Evolutionary conservation across 208 protist genomes (phyloP).

Genomic region (Crithidia brevicula): DNA sequence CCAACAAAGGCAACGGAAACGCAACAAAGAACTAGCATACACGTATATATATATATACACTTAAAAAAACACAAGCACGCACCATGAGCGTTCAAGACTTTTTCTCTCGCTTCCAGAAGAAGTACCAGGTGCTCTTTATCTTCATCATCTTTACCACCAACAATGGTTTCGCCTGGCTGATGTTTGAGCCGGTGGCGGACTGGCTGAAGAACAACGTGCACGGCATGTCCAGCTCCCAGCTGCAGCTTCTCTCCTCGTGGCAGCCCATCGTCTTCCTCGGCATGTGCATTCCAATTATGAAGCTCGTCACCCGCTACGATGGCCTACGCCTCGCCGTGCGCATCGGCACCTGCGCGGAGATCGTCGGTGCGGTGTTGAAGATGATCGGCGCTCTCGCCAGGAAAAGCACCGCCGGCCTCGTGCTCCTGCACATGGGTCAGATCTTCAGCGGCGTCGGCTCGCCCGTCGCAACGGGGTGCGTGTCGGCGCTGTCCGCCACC

Average conservation of each 20-base stretch:
- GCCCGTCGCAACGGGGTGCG: slow-evolving; percentile 75
- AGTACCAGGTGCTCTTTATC: slow-evolving; percentile 80
- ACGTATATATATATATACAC: no score
- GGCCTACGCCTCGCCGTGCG: slow-evolving; percentile 75
- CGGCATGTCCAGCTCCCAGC: slow-evolving; percentile 53
- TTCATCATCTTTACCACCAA: slow-evolving; percentile 86
- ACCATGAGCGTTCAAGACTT: slow-evolving; percentile 32
- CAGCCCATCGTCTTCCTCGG: slow-evolving; percentile 79
- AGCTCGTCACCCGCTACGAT: slow-evolving; percentile 73
- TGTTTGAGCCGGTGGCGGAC: slow-evolving; percentile 86
- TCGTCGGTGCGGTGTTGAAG: slow-evolving; percentile 75
- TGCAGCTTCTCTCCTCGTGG: slow-evolving; percentile 85
- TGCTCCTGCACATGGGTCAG: slow-evolving; percentile 81
- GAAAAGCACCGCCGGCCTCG: slow-evolving; percentile 48
- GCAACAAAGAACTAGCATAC: no score
- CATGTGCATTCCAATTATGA: slow-evolving; percentile 78
- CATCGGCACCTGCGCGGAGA: slow-evolving; percentile 64
- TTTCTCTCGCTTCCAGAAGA: slow-evolving; percentile 37
- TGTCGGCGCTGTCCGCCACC: slow-evolving; percentile 82
- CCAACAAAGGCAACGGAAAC: no score
- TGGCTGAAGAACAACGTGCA: slow-evolving; percentile 69
- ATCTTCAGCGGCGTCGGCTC: slow-evolving; percentile 88
- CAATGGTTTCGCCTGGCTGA: slow-evolving; percentile 89
- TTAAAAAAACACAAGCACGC: no score
- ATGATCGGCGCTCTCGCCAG: slow-evolving; percentile 52